phyloP scores from a whole-genome alignment of 2,329 filamentous ascomycete genomes.

The Pseudomassariella vexata region DNA sequence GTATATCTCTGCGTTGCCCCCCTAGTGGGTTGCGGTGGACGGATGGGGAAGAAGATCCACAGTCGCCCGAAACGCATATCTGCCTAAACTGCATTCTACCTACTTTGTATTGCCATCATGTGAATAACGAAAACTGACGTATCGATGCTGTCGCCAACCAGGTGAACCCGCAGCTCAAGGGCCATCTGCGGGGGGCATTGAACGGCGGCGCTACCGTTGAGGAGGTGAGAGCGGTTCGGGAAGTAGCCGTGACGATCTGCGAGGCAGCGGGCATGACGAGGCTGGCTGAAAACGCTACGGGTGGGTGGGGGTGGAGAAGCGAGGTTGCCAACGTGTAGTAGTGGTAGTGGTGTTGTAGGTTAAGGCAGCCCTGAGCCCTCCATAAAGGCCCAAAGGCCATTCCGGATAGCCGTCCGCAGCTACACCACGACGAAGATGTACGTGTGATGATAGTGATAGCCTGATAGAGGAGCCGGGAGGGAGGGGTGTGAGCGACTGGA shows the following conservation, averaged over 20 bases:
- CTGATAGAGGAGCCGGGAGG: no score
- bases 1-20: no score
- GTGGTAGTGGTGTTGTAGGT: no score
- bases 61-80: neutral
- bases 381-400: no score
- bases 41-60: neutral
- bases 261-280: constrained; percentile 39
- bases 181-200: constrained; percentile 43
- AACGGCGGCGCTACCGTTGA: constrained; percentile 43
- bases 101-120: neutral
- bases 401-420: no score
- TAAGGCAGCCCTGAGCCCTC: no score
- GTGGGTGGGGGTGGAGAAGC: constrained; percentile 40
- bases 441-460: no score
- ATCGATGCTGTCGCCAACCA: constrained; percentile 4
- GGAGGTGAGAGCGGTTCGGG: constrained; percentile 42
- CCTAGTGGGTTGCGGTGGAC: neutral
- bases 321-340: constrained; percentile 36
- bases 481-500: no score
- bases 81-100: neutral
- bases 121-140: constrained; percentile 1
- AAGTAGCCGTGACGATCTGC: constrained; percentile 39
- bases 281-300: constrained; percentile 24
- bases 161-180: constrained; percentile 48
- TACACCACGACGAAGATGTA: no score